These are phyloP conservation scores for Pseudisothecium myosuroides DNA, from an alignment of 225 moss, liverwort and hornwort species.

Conservation along the genomic window DNA sequence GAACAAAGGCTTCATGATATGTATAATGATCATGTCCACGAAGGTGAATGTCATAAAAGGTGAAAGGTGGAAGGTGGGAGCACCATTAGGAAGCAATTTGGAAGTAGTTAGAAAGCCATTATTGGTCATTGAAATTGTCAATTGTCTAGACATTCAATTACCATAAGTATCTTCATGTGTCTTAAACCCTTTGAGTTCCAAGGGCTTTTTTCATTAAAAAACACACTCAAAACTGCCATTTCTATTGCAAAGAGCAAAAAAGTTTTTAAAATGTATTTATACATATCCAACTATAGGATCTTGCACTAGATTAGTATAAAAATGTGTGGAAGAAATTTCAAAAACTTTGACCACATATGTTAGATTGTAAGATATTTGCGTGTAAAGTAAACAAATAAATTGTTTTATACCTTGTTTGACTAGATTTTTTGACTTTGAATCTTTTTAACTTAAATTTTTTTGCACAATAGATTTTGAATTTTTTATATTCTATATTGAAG, in stretches of 20 bases:
- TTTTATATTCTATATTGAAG: not conserved
- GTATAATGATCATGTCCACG: not conserved
- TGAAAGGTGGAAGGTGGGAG: too few species aligned
- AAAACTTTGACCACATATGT: not conserved
- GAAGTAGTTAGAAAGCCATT: too few species aligned
- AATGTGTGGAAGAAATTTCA: not conserved
- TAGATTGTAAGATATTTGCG: not conserved
- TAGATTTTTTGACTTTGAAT: not conserved
- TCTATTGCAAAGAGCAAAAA: not conserved
- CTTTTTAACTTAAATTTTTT: not conserved
- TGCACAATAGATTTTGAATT: not conserved
- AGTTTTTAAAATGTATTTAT: accelerated
- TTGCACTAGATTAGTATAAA: not conserved
- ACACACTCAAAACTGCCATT: not conserved
- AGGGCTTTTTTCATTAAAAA: too few species aligned
- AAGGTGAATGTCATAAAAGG: too few species aligned
- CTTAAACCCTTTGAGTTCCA: too few species aligned
- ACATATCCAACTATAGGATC: not conserved
- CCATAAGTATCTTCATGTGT: too few species aligned
- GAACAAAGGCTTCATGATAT: not conserved
- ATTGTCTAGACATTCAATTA: too few species aligned
- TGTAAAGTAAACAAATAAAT: not conserved
- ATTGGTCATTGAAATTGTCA: too few species aligned
- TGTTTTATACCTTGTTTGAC: not conserved
- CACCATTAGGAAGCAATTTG: too few species aligned